Evolutionary conservation across 2,329 filamentous ascomycete species (phyloP).

Genomic region (Arachnomyces sp.): DNA sequence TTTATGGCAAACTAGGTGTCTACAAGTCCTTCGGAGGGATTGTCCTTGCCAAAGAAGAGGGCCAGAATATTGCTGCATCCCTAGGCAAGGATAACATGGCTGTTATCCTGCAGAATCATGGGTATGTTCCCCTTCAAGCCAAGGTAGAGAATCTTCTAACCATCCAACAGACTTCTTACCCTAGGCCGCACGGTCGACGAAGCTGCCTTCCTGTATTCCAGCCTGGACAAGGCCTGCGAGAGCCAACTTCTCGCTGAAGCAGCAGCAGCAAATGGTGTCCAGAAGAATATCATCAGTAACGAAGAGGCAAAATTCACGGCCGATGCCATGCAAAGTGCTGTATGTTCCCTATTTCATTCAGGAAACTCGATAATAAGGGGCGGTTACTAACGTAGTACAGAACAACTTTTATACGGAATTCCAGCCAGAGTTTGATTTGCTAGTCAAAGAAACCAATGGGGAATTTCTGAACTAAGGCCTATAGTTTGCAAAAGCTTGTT

Average conservation of each 20-base stretch:
- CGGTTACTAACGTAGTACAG: conserved; percentile 16
- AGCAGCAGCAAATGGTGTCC: conserved; percentile 47
- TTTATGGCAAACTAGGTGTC: conserved; percentile 57
- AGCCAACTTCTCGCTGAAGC: conserved; percentile 62
- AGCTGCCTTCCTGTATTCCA: conserved; percentile 60
- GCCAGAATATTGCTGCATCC: conserved; percentile 53
- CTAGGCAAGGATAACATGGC: conserved; percentile 55
- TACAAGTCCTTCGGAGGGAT: conserved; percentile 58
- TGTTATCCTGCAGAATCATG: conserved; percentile 60
- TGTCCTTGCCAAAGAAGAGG: conserved; percentile 56
- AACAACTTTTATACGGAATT: conserved; percentile 34
- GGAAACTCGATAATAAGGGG: too few relatives aligned
- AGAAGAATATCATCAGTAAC: conserved; percentile 48
- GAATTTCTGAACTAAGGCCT: conserved; percentile 18
- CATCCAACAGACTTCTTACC: conserved; percentile 45
- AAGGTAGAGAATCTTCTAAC: too few relatives aligned
- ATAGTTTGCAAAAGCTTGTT: too few relatives aligned
- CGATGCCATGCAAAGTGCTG: too few relatives aligned
- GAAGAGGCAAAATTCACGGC: conserved; percentile 37
- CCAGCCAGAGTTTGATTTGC: conserved; percentile 31
- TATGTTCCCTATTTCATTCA: too few relatives aligned
- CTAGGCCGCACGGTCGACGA: conserved; percentile 66
- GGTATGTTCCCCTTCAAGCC: conserved; percentile 20
- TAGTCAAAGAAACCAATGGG: conserved; percentile 31
- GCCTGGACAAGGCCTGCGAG: conserved; percentile 60